Evolutionary conservation across 306 rosid genomes (phyloP).

Genomic region (Pyrus pyrifolia): DNA sequence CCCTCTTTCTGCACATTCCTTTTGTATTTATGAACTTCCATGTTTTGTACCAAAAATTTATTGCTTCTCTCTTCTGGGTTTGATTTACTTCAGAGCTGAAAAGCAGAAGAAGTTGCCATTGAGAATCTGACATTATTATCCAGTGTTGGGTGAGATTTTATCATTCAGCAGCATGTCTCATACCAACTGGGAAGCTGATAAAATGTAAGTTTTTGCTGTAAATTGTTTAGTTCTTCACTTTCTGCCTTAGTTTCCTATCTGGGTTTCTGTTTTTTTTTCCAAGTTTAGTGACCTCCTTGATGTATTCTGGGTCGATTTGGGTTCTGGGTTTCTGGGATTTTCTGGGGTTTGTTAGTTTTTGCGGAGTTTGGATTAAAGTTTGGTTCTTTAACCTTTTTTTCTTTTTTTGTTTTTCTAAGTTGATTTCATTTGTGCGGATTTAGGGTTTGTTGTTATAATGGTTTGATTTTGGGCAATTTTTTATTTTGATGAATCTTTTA

Average conservation of each 20-base stretch:
- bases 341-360: constrained; percentile 1
- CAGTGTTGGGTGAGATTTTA: constrained; percentile 10
- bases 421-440: neutral
- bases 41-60: constrained; percentile 23
- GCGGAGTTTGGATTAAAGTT: constrained; percentile 11
- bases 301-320: constrained; percentile 24
- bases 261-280: constrained; percentile 22
- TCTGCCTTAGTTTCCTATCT: constrained; percentile 1
- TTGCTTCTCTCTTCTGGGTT: constrained; percentile 24
- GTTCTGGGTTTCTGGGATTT: constrained; percentile 22
- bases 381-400: constrained; percentile 15
- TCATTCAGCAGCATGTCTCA: constrained; percentile 69
- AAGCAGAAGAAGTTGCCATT: constrained; percentile 17
- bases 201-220: constrained; percentile 59
- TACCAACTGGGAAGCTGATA: constrained; percentile 99
- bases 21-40: constrained; percentile 14
- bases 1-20: constrained; percentile 22
- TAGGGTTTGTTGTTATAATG: constrained; percentile 20
- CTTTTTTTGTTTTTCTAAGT: neutral
- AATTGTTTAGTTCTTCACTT: neutral
- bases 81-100: constrained; percentile 20
- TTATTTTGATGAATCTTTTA: neutral
- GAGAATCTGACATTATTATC: constrained; percentile 21
- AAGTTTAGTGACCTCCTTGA: neutral
- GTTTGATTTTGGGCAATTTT: constrained; percentile 4